Evolutionary conservation across 2,329 filamentous ascomycete genomes (phyloP).

Genomic region (Xylaria polymorpha): DNA sequence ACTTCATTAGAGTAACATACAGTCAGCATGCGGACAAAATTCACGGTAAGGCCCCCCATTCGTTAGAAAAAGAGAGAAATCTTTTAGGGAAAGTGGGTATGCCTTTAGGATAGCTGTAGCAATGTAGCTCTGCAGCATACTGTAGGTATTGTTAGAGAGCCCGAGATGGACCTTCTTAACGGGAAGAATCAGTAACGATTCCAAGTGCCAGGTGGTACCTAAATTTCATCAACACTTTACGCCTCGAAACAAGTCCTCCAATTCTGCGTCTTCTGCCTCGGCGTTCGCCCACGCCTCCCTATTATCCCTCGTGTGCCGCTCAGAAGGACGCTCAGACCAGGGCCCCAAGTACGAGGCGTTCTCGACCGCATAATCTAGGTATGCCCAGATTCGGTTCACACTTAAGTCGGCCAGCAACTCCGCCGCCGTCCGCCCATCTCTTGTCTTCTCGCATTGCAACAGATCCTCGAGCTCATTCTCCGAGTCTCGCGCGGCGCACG

Average conservation of each 20-base stretch:
- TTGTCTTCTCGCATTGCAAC: background rate
- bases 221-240: constrained; percentile 3
- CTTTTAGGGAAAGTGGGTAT: background rate
- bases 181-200: background rate
- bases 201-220: background rate
- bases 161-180: background rate
- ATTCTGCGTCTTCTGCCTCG: background rate
- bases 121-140: background rate
- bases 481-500: constrained; percentile 30
- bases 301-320: background rate
- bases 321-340: constrained; percentile 33
- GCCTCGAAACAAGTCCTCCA: background rate
- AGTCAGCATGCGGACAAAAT: too few relatives aligned
- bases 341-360: constrained; percentile 41
- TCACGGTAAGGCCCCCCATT: too few relatives aligned
- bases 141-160: background rate
- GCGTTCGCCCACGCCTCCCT: background rate
- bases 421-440: constrained; percentile 15
- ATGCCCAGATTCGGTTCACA: constrained; percentile 37
- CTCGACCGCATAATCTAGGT: constrained; percentile 39
- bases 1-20: too few relatives aligned
- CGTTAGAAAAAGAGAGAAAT: background rate
- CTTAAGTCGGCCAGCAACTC: constrained; percentile 31
- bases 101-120: background rate
- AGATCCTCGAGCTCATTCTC: constrained; percentile 14